Evolutionary conservation across 1,139 yeast genomes (phyloP), one percentile per base, ranked within the genome.

Genomic region (Torulaspora globosa): DNA sequence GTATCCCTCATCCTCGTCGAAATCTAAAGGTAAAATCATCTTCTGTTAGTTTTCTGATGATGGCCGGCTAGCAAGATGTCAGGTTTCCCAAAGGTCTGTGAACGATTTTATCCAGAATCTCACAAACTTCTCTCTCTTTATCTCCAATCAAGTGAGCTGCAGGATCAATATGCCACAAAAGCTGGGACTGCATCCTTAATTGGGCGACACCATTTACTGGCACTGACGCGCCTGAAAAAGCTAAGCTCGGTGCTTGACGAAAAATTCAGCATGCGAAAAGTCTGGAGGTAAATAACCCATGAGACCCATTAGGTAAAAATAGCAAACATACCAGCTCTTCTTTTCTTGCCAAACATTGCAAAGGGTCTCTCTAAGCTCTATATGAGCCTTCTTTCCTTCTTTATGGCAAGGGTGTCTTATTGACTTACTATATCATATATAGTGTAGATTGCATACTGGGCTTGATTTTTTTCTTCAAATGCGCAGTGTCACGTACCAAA

Each of bases 1-100:
- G 45, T 54, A 61, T 8, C 62, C 61, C 43, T 60, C 62, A 36
- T 62, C 66, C 39, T 62, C 66, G 19, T 61, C 65, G 48, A 54
- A 62, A 44, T 57, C 62, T 52, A 42, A 16, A 18, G 50, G 45
- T 47, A 57, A 47, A 48, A 53, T 53, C 55, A 56, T 55, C 6
- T 29, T 35, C 23, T 18, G 44, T 41, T 41, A 41, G 44, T 41
- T 29, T 18, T 15, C 24, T 29, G 18, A 26, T 4, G 29, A 6
- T 24, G 3, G 11, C 27, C 11, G 29, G 29, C 29, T 26, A 26
- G 2, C 12, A 26, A 24, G 11, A 9, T 8, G 3, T 8, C 9
- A 24, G 27, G 5, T 23, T 12, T 16, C n/a, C 27, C 21, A 7
- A 12, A 37, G 40, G 34, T 29, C 34, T 18, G 7, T 8, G 7